These are phyloP conservation scores for Ceriops decandra DNA, from an alignment of 345 rosid species.

Conservation along the genomic window DNA sequence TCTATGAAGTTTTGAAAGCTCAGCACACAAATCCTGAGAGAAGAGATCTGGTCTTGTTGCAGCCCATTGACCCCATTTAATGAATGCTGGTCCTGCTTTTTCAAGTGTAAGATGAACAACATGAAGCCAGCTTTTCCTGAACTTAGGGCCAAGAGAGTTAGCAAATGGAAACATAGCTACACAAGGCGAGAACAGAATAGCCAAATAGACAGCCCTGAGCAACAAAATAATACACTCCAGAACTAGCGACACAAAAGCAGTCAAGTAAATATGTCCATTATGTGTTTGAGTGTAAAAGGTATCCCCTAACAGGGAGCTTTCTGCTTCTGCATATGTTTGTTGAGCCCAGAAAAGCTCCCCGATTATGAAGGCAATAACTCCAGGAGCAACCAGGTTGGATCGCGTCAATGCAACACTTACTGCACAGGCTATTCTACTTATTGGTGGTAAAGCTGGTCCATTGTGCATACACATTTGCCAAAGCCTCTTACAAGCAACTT, in stretches of 20 bases:
- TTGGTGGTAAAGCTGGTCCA: conserved; percentile 1
- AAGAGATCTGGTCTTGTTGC: conserved; percentile 35
- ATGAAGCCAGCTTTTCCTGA: conserved; percentile 25
- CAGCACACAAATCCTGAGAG: conserved; percentile 23
- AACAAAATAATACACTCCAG: conserved; percentile 19
- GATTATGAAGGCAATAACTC: conserved; percentile 20
- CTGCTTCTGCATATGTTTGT: neutral
- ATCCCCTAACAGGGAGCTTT: neutral
- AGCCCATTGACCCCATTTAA: conserved; percentile 37
- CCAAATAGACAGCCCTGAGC: conserved; percentile 26
- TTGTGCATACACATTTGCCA: conserved; percentile 2
- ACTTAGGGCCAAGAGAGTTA: conserved; percentile 16
- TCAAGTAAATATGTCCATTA: conserved; percentile 18
- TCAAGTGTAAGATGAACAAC: conserved; percentile 21
- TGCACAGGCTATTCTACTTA: conserved; percentile 19
- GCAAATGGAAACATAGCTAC: conserved; percentile 29
- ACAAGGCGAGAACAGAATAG: conserved; percentile 27
- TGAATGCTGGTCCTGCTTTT: conserved; percentile 32
- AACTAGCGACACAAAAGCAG: conserved; percentile 9
- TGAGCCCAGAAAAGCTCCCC: conserved; percentile 14
- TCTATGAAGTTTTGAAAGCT: conserved; percentile 25
- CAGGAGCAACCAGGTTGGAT: conserved; percentile 24
- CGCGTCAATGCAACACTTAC: conserved; percentile 21
- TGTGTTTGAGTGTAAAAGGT: conserved; percentile 11
- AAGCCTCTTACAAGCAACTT: conserved; percentile 25